These are phyloP conservation scores for Pleoardoris graminearum DNA, from an alignment of 2,329 filamentous ascomycete species.

Conservation along the genomic window DNA sequence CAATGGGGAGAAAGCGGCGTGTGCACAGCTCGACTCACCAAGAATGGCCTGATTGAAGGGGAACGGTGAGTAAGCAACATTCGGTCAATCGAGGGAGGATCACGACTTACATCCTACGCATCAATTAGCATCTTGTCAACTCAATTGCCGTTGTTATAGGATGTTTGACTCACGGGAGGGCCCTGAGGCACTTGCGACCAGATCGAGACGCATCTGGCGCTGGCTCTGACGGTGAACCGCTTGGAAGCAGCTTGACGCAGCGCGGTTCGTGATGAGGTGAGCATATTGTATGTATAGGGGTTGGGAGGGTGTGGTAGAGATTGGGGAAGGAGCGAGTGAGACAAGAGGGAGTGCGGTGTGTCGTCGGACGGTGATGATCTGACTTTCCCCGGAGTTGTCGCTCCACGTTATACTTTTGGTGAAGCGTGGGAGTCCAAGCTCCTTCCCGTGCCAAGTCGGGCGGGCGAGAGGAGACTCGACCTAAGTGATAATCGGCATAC, in stretches of 20 bases:
- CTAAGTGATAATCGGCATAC: too few relatives aligned
- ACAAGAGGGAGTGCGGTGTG: conserved; percentile 14
- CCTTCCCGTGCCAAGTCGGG: background rate
- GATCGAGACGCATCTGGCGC: conserved; percentile 70
- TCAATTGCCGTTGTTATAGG: conserved; percentile 16
- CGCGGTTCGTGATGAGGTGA: conserved; percentile 44
- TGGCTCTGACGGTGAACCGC: conserved; percentile 41
- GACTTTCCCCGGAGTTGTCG: conserved; percentile 35
- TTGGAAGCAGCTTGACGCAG: conserved; percentile 44
- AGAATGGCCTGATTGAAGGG: conserved; percentile 68
- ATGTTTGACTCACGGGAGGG: conserved; percentile 73
- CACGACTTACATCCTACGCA: conserved; percentile 41
- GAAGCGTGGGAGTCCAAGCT: conserved; percentile 10
- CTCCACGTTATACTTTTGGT: conserved; percentile 17
- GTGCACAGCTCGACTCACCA: conserved; percentile 55
- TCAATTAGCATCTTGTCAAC: conserved; percentile 21
- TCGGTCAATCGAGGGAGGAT: conserved; percentile 1
- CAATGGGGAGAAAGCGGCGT: background rate
- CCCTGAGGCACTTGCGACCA: conserved; percentile 93
- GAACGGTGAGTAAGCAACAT: conserved; percentile 22
- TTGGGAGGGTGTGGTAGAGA: conserved; percentile 7
- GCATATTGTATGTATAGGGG: conserved; percentile 31
- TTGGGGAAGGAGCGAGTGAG: conserved; percentile 15
- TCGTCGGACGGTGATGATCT: conserved; percentile 21
- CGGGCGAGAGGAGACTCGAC: too few relatives aligned